These are phyloP conservation scores for Crepidotus sp. DNA, from an alignment of 1,284 basidiomycete genomes.

Conservation along the genomic window DNA sequence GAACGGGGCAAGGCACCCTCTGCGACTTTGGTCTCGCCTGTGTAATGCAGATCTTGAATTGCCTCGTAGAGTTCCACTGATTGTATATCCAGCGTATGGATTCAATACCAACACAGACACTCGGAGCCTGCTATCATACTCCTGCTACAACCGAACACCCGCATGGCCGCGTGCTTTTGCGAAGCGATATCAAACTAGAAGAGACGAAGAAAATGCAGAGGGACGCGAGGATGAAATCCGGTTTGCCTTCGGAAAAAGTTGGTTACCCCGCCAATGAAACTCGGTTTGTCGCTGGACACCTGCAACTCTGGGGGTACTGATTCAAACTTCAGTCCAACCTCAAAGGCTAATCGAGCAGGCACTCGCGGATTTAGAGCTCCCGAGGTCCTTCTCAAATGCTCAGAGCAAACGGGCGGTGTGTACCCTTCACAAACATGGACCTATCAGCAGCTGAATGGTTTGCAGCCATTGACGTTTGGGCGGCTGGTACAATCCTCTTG, in stretches of 20 bases:
- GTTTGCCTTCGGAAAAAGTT: conserved; percentile 52
- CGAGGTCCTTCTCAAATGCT: conserved; percentile 93
- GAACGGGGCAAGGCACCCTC: conserved; percentile 76
- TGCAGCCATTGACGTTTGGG: conserved; percentile 95
- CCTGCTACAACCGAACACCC: conserved; percentile 49
- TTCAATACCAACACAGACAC: conserved; percentile 27
- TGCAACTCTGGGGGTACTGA: not conserved
- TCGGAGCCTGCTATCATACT: conserved; percentile 68
- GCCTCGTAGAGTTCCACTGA: conserved; percentile 3
- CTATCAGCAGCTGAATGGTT: not conserved
- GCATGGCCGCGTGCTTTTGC: conserved; percentile 46
- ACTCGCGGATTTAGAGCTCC: conserved; percentile 96
- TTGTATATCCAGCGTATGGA: conserved; percentile 45
- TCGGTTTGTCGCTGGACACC: conserved; percentile 30
- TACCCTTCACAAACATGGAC: conserved; percentile 13
- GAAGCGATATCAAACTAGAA: conserved; percentile 27
- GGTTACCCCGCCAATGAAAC: conserved; percentile 67
- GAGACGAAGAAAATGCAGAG: conserved; percentile 31
- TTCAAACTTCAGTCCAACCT: conserved; percentile 53
- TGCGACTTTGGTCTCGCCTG: conserved; percentile 96
- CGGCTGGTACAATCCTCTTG: conserved; percentile 85
- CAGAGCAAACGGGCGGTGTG: conserved; percentile 85
- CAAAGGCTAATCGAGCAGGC: conserved; percentile 94
- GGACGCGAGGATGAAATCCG: conserved; percentile 55
- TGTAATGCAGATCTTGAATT: conserved; percentile 36